Conservation (phyloP, 768 basidiomycete genomes). For the Melanogaster broomeanus region DNA sequence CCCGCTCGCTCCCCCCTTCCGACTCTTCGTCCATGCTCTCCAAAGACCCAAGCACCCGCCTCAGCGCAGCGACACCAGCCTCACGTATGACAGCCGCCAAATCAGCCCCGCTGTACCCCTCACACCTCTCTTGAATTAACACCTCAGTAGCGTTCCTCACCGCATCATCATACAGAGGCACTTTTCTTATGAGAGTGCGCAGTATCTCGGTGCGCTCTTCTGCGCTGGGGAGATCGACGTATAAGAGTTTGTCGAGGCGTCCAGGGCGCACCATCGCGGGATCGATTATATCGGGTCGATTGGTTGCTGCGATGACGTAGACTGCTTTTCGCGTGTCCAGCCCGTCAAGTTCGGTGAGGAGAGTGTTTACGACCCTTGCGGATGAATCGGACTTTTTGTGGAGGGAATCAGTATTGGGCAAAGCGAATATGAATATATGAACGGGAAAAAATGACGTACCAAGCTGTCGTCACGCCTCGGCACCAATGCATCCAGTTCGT, state of each 20-base stretch:
- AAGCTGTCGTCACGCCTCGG: conserved; percentile 88
- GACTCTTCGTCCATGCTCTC: conserved; percentile 52
- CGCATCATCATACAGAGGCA: conserved; percentile 54
- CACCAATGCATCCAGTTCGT: conserved; percentile 91
- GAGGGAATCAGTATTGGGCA: background rate
- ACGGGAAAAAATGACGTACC: conserved; percentile 44
- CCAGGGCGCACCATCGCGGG: conserved; percentile 98
- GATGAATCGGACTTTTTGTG: conserved; percentile 81
- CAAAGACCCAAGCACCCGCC: conserved; percentile 65
- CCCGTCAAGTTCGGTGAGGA: conserved; percentile 92
- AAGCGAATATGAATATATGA: too few relatives aligned
- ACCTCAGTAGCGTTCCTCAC: conserved; percentile 33
- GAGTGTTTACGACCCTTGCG: conserved; percentile 86
- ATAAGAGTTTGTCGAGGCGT: conserved; percentile 89
- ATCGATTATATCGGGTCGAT: conserved; percentile 96
- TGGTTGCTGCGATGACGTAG: conserved; percentile 94
- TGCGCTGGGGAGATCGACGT: conserved; percentile 81
- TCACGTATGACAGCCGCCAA: conserved; percentile 86
- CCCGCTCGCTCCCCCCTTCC: conserved; percentile 9
- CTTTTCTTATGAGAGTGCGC: conserved; percentile 67
- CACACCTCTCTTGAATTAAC: conserved; percentile 65
- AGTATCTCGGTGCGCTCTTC: conserved; percentile 84
- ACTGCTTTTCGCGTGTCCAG: conserved; percentile 84
- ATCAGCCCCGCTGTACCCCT: conserved; percentile 93
- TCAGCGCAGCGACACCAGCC: conserved; percentile 84